A percentile compares a stretch with the other conserved stretches of the same genome.
phyloP scores from a whole-genome alignment of 75 land plant genomes.

The Sequoia sempervirens region DNA sequence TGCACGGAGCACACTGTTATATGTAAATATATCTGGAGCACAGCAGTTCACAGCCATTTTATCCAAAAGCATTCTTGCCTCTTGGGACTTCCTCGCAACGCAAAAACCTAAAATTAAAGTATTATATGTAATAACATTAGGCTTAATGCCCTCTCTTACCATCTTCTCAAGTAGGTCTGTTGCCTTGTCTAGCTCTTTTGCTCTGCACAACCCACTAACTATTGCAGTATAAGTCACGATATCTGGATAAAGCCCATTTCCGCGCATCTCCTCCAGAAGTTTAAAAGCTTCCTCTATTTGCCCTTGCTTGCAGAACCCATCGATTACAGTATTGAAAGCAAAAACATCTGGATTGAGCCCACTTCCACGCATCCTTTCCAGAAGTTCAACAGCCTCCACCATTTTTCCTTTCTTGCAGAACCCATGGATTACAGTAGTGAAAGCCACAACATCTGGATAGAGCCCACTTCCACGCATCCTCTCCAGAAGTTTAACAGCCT shows the following conservation, averaged over 20 bases:
- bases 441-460: conserved; percentile 20
- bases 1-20: conserved; percentile 44
- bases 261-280: too few relatives aligned
- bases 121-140: conserved; percentile 46
- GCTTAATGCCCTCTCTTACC: conserved; percentile 45
- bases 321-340: too few relatives aligned
- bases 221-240: conserved; percentile 33
- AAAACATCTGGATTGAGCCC: too few relatives aligned
- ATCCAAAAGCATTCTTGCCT: conserved; percentile 39
- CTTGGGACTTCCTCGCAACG: conserved; percentile 10
- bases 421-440: conserved; percentile 52
- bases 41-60: conserved; percentile 42
- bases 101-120: too few relatives aligned
- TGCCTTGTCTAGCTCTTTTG: conserved; percentile 42
- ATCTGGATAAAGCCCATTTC: conserved; percentile 46
- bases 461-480: conserved; percentile 36
- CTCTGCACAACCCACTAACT: conserved; percentile 43
- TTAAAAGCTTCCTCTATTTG: too few relatives aligned
- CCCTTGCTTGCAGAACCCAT: too few relatives aligned
- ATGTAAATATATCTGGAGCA: conserved; percentile 48
- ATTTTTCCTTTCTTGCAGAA: conserved; percentile 48
- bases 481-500: conserved; percentile 31
- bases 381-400: conserved; percentile 42
- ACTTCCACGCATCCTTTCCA: conserved; percentile 41
- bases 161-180: conserved; percentile 41